phyloP scores from a whole-genome alignment of 768 basidiomycete genomes.

The Rhodosporidiobolus odoratus region DNA sequence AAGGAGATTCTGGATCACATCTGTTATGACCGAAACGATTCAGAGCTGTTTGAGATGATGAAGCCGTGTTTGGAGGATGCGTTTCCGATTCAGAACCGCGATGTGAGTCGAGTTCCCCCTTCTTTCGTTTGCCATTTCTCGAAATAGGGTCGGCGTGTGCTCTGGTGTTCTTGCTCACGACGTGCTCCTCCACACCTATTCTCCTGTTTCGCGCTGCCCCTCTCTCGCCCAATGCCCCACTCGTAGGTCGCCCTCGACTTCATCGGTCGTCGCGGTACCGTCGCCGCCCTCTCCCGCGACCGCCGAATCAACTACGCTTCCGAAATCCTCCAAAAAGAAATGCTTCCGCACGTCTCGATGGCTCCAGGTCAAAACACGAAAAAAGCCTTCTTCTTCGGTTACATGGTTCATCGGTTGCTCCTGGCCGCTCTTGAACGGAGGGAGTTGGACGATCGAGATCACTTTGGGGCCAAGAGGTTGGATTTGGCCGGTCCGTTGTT shows the following conservation, averaged over 20 bases:
- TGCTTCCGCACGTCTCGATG: conserved; percentile 96
- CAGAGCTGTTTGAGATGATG: conserved; percentile 93
- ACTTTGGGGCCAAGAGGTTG: conserved; percentile 96
- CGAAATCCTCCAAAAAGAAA: conserved; percentile 97
- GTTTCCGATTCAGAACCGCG: conserved; percentile 95
- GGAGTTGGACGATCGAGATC: conserved; percentile 97
- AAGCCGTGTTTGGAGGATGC: conserved; percentile 98
- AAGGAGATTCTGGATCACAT: conserved; percentile 97
- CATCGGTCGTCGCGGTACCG: conserved; percentile 95
- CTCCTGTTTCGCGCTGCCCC: background rate
- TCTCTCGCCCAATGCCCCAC: background rate
- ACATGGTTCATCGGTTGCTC: conserved; percentile 95
- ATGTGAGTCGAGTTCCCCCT: conserved; percentile 52
- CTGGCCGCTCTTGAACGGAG: conserved; percentile 88
- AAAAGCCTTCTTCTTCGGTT: conserved; percentile 99
- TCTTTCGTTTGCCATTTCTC: background rate
- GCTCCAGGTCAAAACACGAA: conserved; percentile 91
- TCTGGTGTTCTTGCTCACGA: conserved; percentile 20
- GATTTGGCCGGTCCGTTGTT: conserved; percentile 93
- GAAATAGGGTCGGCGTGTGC: background rate
- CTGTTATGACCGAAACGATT: conserved; percentile 84
- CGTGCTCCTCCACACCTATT: background rate
- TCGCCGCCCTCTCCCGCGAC: conserved; percentile 82
- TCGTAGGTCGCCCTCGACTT: conserved; percentile 75
- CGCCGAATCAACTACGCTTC: conserved; percentile 92